These are phyloP conservation scores for Saccharomycopsis fermentans DNA, from an alignment of 805 yeast genomes.

Conservation along the genomic window DNA sequence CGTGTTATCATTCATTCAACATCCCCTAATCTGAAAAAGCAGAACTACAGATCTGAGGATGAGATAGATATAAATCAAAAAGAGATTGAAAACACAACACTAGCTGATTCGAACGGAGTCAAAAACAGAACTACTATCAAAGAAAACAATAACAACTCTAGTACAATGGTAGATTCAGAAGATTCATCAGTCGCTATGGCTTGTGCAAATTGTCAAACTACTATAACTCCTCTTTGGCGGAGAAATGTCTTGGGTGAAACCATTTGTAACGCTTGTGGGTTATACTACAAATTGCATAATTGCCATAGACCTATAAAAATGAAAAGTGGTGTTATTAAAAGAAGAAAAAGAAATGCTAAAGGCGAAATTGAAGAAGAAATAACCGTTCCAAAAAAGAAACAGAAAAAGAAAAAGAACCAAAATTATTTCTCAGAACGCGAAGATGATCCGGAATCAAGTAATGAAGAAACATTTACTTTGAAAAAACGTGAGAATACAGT, in stretches of 20 bases:
- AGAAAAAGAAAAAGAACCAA: not conserved
- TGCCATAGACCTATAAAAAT: constrained; percentile 65
- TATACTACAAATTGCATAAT: constrained; percentile 68
- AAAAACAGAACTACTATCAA: constrained; percentile 20
- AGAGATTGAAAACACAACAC: not conserved
- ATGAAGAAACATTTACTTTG: not conserved
- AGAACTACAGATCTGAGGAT: constrained; percentile 1
- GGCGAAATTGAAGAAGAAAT: not conserved
- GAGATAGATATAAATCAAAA: constrained; percentile 10
- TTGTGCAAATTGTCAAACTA: constrained; percentile 75
- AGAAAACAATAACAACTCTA: constrained; percentile 14
- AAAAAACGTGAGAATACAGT: not conserved
- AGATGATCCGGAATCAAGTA: not conserved
- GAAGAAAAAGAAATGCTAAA: constrained; percentile 37
- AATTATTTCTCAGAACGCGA: not conserved
- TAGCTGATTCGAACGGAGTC: not conserved
- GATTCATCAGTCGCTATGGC: constrained; percentile 47
- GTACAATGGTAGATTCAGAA: not conserved
- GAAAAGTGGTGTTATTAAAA: constrained; percentile 63
- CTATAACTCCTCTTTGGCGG: constrained; percentile 82
- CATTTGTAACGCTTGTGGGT: constrained; percentile 82
- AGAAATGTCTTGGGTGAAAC: constrained; percentile 74
- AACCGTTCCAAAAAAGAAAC: not conserved
- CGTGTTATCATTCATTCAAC: constrained; percentile 34
- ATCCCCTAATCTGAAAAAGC: constrained; percentile 9